Evolutionary conservation across 2,329 filamentous ascomycete species (phyloP).

Genomic region (Sporothrix inflata): DNA sequence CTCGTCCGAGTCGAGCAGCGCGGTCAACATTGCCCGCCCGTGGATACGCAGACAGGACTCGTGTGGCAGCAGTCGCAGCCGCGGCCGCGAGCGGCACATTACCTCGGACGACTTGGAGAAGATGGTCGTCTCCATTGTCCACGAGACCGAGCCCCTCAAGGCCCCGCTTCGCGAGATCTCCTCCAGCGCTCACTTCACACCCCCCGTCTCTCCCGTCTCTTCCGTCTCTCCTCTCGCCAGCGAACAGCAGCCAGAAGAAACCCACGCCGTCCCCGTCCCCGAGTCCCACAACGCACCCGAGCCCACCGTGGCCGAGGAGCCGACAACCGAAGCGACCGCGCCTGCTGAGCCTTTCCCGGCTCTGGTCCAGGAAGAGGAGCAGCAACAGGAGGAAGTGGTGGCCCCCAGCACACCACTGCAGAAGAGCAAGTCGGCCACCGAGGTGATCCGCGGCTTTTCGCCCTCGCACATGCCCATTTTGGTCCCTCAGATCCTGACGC

Average conservation of each 20-base stretch:
- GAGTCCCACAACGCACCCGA: not conserved
- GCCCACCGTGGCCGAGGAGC: not conserved
- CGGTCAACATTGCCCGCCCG: conserved; percentile 65
- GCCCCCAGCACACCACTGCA: conserved; percentile 16
- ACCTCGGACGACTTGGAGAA: conserved; percentile 92
- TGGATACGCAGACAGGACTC: conserved; percentile 73
- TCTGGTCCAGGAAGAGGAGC: not conserved
- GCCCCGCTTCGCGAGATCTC: conserved; percentile 54
- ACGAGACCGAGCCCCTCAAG: conserved; percentile 73
- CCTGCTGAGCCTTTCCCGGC: conserved; percentile 17
- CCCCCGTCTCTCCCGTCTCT: not conserved
- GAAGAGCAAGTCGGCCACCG: conserved; percentile 49
- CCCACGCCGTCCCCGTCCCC: not conserved
- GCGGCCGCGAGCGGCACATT: conserved; percentile 81
- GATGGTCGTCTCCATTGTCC: conserved; percentile 91
- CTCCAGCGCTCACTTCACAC: conserved; percentile 32
- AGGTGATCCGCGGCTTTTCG: conserved; percentile 81
- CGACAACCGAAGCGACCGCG: not conserved
- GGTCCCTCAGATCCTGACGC: conserved; percentile 46
- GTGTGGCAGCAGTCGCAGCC: conserved; percentile 68
- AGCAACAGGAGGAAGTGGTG: not conserved
- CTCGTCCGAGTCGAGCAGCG: conserved; percentile 52
- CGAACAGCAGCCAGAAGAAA: conserved; percentile 4
- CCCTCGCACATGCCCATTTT: conserved; percentile 65
- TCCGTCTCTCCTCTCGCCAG: not conserved